A percentile compares a stretch with the other conserved stretches of the same genome.
These are phyloP conservation scores for Botrytis deweyae DNA, from an alignment of 2,329 filamentous ascomycete species.

Conservation along the genomic window DNA sequence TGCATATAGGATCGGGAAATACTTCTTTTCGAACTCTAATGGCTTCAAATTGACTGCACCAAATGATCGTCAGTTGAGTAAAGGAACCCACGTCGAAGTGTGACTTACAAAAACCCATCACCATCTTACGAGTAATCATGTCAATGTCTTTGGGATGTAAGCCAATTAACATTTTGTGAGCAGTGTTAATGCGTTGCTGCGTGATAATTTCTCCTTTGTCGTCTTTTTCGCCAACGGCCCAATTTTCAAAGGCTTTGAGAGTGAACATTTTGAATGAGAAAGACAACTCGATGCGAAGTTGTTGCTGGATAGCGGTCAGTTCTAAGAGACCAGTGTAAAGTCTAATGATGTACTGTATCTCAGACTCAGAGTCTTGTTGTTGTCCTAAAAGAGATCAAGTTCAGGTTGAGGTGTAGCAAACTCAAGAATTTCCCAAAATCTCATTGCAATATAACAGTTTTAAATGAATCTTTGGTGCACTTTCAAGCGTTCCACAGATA, in stretches of 20 bases:
- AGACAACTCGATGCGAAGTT: not conserved
- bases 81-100: not conserved
- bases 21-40: not conserved
- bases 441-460: not conserved
- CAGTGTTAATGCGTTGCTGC: not conserved
- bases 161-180: not conserved
- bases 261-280: not conserved
- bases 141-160: not conserved
- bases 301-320: not conserved
- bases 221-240: not conserved
- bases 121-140: not conserved
- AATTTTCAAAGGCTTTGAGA: not conserved
- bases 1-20: not conserved
- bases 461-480: not conserved
- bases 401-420: not conserved
- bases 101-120: not conserved
- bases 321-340: not conserved
- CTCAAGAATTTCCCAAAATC: not conserved
- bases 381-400: not conserved
- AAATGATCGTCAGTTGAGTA: not conserved
- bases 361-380: not conserved
- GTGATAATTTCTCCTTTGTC: not conserved
- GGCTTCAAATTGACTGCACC: not conserved
- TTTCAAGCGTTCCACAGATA: not conserved
- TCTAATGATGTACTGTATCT: not conserved